phyloP scores from a whole-genome alignment of 345 rosid genomes.

The Moringa oleifera region DNA sequence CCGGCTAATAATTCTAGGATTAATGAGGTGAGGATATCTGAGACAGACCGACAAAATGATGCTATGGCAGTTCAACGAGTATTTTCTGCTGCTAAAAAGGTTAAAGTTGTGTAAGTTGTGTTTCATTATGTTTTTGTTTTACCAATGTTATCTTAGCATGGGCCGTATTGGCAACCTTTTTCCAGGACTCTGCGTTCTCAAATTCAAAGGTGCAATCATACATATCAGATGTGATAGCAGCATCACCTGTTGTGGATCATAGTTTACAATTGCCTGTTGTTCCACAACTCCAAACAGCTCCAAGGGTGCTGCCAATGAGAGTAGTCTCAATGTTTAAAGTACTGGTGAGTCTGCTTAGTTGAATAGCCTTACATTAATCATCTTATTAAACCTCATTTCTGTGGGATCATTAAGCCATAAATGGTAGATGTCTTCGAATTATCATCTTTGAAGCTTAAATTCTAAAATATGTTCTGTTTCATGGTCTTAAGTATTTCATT shows the following conservation, averaged over 20 bases:
- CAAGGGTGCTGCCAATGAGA: constrained; percentile 70
- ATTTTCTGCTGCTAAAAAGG: constrained; percentile 68
- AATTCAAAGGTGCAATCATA: constrained; percentile 57
- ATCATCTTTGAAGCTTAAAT: background rate
- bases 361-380: background rate
- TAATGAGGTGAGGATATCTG: constrained; percentile 38
- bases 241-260: constrained; percentile 50
- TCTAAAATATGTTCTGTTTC: background rate
- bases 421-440: background rate
- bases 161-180: constrained; percentile 16
- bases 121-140: constrained; percentile 10
- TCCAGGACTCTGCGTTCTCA: constrained; percentile 53
- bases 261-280: constrained; percentile 47
- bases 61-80: constrained; percentile 89
- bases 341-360: constrained; percentile 50
- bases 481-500: background rate
- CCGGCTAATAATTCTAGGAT: constrained; percentile 42
- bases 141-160: constrained; percentile 13
- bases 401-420: background rate
- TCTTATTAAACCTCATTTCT: background rate
- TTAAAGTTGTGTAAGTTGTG: constrained; percentile 11
- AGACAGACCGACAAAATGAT: constrained; percentile 68
- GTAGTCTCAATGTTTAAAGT: constrained; percentile 84
- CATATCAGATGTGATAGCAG: constrained; percentile 55
- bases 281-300: constrained; percentile 60